Percentiles rank a stretch among this genome's conserved stretches.
Conservation (phyloP, 139 green algal genomes). For the Tetratostichococcus sp. region DNA sequence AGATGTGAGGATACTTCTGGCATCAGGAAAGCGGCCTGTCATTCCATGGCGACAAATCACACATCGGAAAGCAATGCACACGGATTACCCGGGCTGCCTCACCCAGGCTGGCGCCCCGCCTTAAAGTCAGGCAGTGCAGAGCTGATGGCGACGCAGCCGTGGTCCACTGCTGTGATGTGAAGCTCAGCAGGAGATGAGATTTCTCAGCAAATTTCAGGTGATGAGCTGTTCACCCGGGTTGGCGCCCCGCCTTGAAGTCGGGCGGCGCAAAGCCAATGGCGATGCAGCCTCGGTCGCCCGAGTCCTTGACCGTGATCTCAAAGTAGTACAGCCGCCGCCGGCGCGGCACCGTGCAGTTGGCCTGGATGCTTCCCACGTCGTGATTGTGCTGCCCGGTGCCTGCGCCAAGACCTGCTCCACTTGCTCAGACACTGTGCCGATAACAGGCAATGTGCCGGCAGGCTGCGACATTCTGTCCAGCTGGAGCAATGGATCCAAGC, state of each 20-base stretch:
- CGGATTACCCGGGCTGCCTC: too few relatives aligned
- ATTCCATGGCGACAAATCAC: too few relatives aligned
- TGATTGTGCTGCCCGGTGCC: constrained; percentile 43
- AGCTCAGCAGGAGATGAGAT: too few relatives aligned
- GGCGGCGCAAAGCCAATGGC: constrained; percentile 72
- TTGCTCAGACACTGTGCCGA: too few relatives aligned
- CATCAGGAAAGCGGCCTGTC: too few relatives aligned
- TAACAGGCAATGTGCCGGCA: too few relatives aligned
- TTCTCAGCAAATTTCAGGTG: too few relatives aligned
- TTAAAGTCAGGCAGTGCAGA: constrained; percentile 71
- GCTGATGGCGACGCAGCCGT: constrained; percentile 62
- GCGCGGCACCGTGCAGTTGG: constrained; percentile 60
- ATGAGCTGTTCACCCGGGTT: constrained; percentile 65
- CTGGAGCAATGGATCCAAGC: not conserved
- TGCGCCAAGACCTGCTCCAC: not conserved
- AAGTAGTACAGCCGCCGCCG: constrained; percentile 76
- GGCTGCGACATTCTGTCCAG: too few relatives aligned
- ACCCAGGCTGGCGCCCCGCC: constrained; percentile 37
- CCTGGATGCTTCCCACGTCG: constrained; percentile 72
- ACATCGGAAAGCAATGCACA: too few relatives aligned
- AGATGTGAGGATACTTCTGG: too few relatives aligned
- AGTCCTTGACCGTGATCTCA: constrained; percentile 66
- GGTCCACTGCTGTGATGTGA: too few relatives aligned
- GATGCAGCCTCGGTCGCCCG: constrained; percentile 54
- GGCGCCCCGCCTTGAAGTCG: constrained; percentile 63